A percentile compares a stretch with the other conserved stretches of the same genome.
These are phyloP conservation scores for Paracoccidioides brasiliensis DNA, from an alignment of 2,329 filamentous ascomycete genomes.

Conservation along the genomic window DNA sequence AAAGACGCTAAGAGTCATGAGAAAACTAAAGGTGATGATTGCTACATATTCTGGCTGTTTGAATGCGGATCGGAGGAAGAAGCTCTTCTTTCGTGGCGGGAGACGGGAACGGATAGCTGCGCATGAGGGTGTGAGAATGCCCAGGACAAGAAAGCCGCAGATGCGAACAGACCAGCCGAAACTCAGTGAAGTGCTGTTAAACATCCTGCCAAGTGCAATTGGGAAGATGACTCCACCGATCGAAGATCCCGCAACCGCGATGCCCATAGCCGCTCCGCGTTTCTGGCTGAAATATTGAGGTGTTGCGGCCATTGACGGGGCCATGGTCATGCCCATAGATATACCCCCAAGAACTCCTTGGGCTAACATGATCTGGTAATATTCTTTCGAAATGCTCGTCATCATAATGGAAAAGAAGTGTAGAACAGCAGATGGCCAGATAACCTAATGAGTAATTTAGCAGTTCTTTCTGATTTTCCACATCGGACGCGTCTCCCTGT, in stretches of 20 bases:
- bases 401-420: slow-evolving; percentile 41
- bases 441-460: background rate
- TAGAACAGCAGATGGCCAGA: slow-evolving; percentile 20
- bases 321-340: slow-evolving; percentile 50
- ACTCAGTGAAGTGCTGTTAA: slow-evolving; percentile 33
- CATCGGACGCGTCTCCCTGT: background rate
- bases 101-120: slow-evolving; percentile 39
- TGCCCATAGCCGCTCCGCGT: slow-evolving; percentile 44
- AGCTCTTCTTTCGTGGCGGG: slow-evolving; percentile 23
- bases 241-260: slow-evolving; percentile 47
- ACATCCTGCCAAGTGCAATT: slow-evolving; percentile 31
- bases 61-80: slow-evolving; percentile 33
- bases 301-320: slow-evolving; percentile 49
- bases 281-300: slow-evolving; percentile 51
- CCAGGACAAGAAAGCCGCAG: slow-evolving; percentile 48
- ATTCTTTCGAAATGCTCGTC: slow-evolving; percentile 37
- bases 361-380: slow-evolving; percentile 41
- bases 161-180: slow-evolving; percentile 47
- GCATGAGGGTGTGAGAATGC: slow-evolving; percentile 40
- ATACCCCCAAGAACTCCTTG: slow-evolving; percentile 40
- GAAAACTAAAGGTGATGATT: slow-evolving; percentile 29
- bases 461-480: too few relatives aligned
- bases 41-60: background rate
- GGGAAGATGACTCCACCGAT: slow-evolving; percentile 44
- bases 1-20: slow-evolving; percentile 32